Evolutionary conservation across 2,329 filamentous ascomycete genomes (phyloP), one percentile per base, ranked within the genome.

Genomic region (Hymenoscyphus fructigenus): DNA sequence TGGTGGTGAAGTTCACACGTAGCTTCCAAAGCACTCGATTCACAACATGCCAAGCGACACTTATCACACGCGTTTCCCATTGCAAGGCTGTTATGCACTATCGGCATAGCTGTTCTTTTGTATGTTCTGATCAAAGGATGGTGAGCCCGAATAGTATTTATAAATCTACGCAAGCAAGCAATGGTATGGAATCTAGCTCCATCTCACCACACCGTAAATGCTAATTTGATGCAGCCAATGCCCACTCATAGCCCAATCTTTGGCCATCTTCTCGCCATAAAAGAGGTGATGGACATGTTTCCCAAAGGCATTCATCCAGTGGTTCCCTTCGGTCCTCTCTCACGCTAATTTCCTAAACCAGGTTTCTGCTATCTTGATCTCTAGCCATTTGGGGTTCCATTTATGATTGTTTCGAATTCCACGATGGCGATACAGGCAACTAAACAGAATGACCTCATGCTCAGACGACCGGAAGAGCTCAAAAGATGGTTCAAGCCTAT

Each of bases 321-420:
- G 23, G 53, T 58, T 50, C 10, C 44, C 2, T 57, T 57, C 32
- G 23, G 50, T 6, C 29, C 15, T 20, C 32, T 50, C 41, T 61
- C 41, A n/a, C 50, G 41, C 10, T 15, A 61, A n/a, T 69, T 68
- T 20, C 41, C 57, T 0, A 65, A 67, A 23, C 60, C 63, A 23
- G 69, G 67, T 38, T 61, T 59, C 1, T 70, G 64, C 36, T 72
- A 72, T 56, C 41, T 73, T 29, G 71, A 73, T 50, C 26, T 69
- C 2, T 73, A 70, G 66, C 71, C 71, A 5, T 68, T 71, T 36
- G 32, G 44, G 15, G 57, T 34, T 20, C 69, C 70, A 9, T 64
- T 67, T 15, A 38, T 71, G 3, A 41, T 72, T 38, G 61, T 73
- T 9, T 60, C 63, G 20, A 66, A 66, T 15, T 67, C 71, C 0